These are phyloP conservation scores for Liriodendron chinense DNA, from an alignment of 164 flowering plant genomes.

Conservation along the genomic window DNA sequence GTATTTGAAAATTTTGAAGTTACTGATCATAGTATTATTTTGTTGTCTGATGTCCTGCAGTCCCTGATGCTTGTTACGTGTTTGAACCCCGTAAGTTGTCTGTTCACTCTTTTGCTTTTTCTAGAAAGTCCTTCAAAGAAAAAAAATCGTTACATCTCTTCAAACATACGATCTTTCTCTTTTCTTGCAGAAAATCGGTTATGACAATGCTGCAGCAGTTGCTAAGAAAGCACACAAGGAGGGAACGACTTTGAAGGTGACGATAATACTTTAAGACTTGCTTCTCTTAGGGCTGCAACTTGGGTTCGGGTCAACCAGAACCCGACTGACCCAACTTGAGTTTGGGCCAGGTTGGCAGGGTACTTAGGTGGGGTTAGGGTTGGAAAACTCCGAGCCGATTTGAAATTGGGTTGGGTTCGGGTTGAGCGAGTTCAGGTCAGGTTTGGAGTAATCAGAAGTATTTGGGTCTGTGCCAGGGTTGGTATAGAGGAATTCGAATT, in stretches of 20 bases:
- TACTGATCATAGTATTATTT: conserved; percentile 15
- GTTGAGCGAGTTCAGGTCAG: too few species aligned
- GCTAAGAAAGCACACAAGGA: conserved; percentile 99
- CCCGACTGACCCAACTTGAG: too few species aligned
- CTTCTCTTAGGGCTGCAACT: not conserved
- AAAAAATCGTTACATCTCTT: conserved; percentile 1
- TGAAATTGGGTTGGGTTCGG: too few species aligned
- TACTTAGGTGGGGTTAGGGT: too few species aligned
- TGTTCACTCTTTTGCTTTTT: not conserved
- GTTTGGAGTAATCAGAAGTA: too few species aligned
- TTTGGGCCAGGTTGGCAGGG: too few species aligned
- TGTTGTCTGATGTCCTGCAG: conserved; percentile 44
- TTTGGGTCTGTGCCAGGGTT: too few species aligned
- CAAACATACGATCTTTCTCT: not conserved
- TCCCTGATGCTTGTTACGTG: conserved; percentile 99
- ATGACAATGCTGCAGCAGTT: conserved; percentile 97
- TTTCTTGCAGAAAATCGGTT: conserved; percentile 81
- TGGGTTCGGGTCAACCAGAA: too few species aligned
- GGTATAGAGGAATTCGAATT: too few species aligned
- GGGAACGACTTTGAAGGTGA: conserved; percentile 84
- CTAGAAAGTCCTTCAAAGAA: not conserved
- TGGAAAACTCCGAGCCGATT: too few species aligned
- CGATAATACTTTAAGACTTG: not conserved
- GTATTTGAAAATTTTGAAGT: conserved; percentile 4
- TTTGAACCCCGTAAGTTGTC: conserved; percentile 86